These are phyloP conservation scores for Candida hispaniensis DNA, from an alignment of 805 yeast species.

Conservation along the genomic window DNA sequence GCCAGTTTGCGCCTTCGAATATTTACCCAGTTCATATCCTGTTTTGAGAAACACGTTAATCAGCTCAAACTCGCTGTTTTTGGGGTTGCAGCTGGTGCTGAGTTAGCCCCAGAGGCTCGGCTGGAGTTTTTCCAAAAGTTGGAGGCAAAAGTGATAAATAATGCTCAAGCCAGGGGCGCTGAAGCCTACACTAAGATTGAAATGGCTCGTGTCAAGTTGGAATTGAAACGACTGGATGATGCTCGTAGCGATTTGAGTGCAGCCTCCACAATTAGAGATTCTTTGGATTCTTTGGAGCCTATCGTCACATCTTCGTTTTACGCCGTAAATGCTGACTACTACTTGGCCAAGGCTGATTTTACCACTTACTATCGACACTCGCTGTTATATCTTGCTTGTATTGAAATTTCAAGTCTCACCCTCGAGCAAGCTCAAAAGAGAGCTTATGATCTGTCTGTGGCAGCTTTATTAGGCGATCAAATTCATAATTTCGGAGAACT, in stretches of 20 bases:
- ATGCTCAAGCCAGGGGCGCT: slow-evolving; percentile 37
- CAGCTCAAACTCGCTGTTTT: slow-evolving; percentile 71
- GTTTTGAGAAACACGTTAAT: slow-evolving; percentile 61
- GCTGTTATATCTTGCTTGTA: slow-evolving; percentile 69
- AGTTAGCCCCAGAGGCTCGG: slow-evolving; percentile 38
- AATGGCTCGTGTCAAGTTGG: slow-evolving; percentile 59
- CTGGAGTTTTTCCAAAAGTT: slow-evolving; percentile 39
- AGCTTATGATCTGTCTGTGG: slow-evolving; percentile 67
- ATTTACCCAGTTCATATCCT: slow-evolving; percentile 57
- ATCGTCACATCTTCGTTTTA: slow-evolving; percentile 76
- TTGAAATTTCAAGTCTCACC: slow-evolving; percentile 38
- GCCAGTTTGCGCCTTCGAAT: slow-evolving; percentile 50
- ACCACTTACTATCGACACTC: slow-evolving; percentile 73
- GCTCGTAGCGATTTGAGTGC: slow-evolving; percentile 61
- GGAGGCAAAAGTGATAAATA: slow-evolving; percentile 36
- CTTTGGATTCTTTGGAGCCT: slow-evolving; percentile 43
- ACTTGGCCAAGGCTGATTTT: slow-evolving; percentile 66
- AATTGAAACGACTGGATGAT: slow-evolving; percentile 42
- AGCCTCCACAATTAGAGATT: slow-evolving; percentile 47
- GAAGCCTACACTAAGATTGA: slow-evolving; percentile 52
- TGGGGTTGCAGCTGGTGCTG: slow-evolving; percentile 44
- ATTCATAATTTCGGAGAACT: slow-evolving; percentile 95
- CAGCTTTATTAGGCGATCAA: slow-evolving; percentile 83
- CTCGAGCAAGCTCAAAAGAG: slow-evolving; percentile 36
- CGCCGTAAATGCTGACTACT: slow-evolving; percentile 65